Percentiles rank a stretch among this genome's conserved stretches.
Conservation (phyloP, 805 yeast species). For the Maudiozyma turicensis region DNA sequence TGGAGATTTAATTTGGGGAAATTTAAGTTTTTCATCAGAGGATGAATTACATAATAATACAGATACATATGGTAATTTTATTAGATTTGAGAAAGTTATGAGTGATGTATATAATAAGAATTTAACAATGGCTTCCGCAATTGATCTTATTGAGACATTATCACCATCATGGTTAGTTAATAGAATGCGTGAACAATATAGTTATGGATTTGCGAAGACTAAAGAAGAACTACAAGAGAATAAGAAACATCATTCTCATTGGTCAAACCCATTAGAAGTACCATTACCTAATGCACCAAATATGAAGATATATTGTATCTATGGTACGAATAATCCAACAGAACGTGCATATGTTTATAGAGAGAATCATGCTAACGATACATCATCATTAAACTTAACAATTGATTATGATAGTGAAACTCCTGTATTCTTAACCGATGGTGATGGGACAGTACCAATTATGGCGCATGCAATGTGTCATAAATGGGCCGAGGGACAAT, state of each 20-base stretch:
- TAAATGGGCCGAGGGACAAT: slow-evolving; percentile 62
- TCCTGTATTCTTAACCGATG: slow-evolving; percentile 78
- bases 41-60: slow-evolving; percentile 24
- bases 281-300: slow-evolving; percentile 90
- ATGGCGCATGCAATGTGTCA: slow-evolving; percentile 87
- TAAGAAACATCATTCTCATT: slow-evolving; percentile 62
- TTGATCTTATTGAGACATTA: slow-evolving; percentile 51
- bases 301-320: slow-evolving; percentile 78
- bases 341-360: slow-evolving; percentile 86
- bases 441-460: slow-evolving; percentile 91
- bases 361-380: slow-evolving; percentile 35
- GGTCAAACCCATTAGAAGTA: slow-evolving; percentile 94
- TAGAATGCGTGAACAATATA: slow-evolving; percentile 60
- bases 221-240: slow-evolving; percentile 51
- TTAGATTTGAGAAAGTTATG: slow-evolving; percentile 38
- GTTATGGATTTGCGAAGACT: slow-evolving; percentile 64
- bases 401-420: slow-evolving; percentile 54
- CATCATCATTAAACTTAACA: slow-evolving; percentile 51
- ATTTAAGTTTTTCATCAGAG: slow-evolving; percentile 66
- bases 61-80: slow-evolving; percentile 61
- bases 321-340: slow-evolving; percentile 95
- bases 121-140: slow-evolving; percentile 55
- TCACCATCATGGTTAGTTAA: slow-evolving; percentile 71
- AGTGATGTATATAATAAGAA: slow-evolving; percentile 29
- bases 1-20: slow-evolving; percentile 86